Base-by-base conservation (phyloP, 2,329 filamentous ascomycete genomes). In the Clonostachys solani region DNA sequence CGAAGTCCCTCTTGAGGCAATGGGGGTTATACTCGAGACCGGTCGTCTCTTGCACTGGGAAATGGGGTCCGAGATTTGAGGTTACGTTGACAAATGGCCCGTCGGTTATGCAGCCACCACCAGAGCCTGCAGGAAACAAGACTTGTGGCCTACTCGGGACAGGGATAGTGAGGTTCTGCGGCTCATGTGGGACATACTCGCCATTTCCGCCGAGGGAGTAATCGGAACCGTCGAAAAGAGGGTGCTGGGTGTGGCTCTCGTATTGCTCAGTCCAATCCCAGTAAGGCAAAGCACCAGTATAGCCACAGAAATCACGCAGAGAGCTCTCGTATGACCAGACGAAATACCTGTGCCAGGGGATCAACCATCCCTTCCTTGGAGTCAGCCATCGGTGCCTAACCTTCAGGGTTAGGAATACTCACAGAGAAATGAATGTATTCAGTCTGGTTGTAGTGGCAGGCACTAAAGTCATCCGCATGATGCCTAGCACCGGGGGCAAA, bases 101-200 rank as follows among this genome's bases (percentile, higher is more conserved):
- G 0, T 62, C 66, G 12, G 58, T 65, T 4, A 83, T 65, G 55
- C 78, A 82, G 23, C 79, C 80, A 37, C 80, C 79, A 5, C 80
- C 80, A 3, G 63, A 65, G 7, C 76, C 79, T 1, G 74, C 64
- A 1, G 74, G 70, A 8, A 75, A 53, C 23, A 49, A 50, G 18
- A 59, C 33, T 1, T 54, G 47, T 13, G 54, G 56, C 23, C 3
- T 29, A 29, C 23, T 29, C 8, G 23, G 23, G 23, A 29, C 23
- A 29, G 23, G 23, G 6, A 29, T 29, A 9, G 23, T 29, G 9
- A 60, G 51, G 2, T 55, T 53, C 33, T 52, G 66, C 5, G 50
- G 46, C n/a, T 56, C 47, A 40, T 55, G 40, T 0, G 58, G 49
- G 29, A 62, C 53, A 41, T 47, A 56, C 13, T 50, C 59, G 6